Base-by-base conservation (phyloP, 208 protist genomes). In the Trypanosoma rangeli region DNA sequence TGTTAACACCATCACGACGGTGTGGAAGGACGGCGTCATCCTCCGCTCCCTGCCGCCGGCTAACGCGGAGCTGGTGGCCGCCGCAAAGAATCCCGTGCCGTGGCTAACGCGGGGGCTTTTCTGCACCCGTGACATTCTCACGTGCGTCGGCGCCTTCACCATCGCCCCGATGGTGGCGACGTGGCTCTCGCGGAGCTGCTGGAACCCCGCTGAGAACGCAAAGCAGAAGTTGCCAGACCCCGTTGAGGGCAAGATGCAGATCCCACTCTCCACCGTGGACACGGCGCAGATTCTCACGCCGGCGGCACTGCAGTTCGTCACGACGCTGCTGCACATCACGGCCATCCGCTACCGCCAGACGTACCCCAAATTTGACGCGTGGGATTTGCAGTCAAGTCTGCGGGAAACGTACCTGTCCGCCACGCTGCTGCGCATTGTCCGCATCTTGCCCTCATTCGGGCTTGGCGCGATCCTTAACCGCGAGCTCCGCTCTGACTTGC, bases 311-410 rank as follows among this genome's bases (percentile, higher is more conserved):
- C 90, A 95, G 76, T 85, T 91, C 24, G 42, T 93, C 18, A 95
- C 90, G 50, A 95, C 90, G 39, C 74, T 93, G 8, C 67, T 95
- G 61, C 90, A 95, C 76, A 95, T 95, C 58, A 80, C 82, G 13
- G 90, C 89, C 22, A 94, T 94, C 62, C 89, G 89, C 5, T 94
- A 94, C 70, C 78, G 84, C n/a, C 89, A 94, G 76, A 90, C 86
- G 13, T 88, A 94, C 73, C 89, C 89, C 29, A 82, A 90, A 42
- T 94, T 92, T 35, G 76, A 68, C 48, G 65, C 74, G 76, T 70
- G 76, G 48, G 89, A 94, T 56, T 64, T 92, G 7, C 68, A 31
- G 33, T 59, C 79, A 24, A 91, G 84, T 65, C 68, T 94, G 48
- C 76, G 76, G 29, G 73, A 67, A 37, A 94, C 89, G n/a, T 94